phyloP scores from a whole-genome alignment of 2,329 filamentous ascomycete species.

The Arthrobotrys sinensis region DNA sequence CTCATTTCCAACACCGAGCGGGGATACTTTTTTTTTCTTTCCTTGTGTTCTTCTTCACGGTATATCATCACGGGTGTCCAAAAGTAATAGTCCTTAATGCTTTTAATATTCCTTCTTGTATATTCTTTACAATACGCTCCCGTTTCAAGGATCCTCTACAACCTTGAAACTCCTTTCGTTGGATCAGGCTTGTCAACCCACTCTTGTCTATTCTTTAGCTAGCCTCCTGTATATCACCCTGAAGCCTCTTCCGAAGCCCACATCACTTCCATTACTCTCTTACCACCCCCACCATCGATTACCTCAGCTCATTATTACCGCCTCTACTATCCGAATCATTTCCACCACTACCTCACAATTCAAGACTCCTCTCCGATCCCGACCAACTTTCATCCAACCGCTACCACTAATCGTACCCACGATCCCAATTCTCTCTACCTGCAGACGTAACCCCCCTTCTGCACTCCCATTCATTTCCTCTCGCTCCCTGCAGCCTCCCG shows the following conservation, averaged over 20 bases:
- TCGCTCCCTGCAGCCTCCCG: too few relatives aligned
- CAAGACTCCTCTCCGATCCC: neutral
- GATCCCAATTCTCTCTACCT: conserved; percentile 2
- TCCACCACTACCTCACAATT: too few relatives aligned
- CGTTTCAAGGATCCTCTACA: neutral
- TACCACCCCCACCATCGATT: neutral
- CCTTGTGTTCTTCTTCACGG: conserved; percentile 22
- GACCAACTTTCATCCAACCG: neutral
- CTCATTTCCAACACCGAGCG: conserved; percentile 11
- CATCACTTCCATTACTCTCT: neutral
- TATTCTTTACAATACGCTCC: conserved; percentile 18
- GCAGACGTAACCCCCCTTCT: conserved; percentile 16
- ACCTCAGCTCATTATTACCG: neutral
- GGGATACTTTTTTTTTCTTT: conserved; percentile 28
- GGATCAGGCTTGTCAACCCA: neutral
- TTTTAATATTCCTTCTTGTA: conserved; percentile 41
- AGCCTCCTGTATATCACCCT: conserved; percentile 13
- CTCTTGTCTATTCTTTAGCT: conserved; percentile 15
- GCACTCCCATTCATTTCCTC: neutral
- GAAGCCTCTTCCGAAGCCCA: neutral
- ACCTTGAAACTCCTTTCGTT: neutral
- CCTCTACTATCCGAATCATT: neutral
- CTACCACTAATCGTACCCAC: neutral
- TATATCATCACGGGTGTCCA: conserved; percentile 59
- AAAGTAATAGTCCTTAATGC: conserved; percentile 40